Percentiles rank a stretch among this genome's conserved stretches.
phyloP scores from a whole-genome alignment of 2,329 filamentous ascomycete species.

The Pseudofabraea citricarpa region DNA sequence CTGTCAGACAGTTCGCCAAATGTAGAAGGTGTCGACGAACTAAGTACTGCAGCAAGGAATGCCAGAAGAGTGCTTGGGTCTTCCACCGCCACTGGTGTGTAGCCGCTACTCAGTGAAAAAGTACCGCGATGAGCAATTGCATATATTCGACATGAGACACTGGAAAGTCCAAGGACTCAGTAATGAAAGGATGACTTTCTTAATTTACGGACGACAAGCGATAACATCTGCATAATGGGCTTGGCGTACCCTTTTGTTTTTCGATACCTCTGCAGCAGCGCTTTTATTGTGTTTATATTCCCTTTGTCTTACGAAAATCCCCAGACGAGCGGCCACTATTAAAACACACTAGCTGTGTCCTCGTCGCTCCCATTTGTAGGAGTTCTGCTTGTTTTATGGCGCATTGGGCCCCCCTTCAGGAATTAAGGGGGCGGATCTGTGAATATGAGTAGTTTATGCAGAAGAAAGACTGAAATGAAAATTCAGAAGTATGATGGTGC shows the following conservation, averaged over 20 bases:
- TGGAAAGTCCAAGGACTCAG: neutral
- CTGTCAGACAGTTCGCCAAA: slow-evolving; percentile 93
- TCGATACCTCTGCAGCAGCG: slow-evolving; percentile 3
- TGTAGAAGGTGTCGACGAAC: slow-evolving; percentile 93
- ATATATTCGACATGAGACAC: neutral
- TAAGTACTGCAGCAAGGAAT: slow-evolving; percentile 99
- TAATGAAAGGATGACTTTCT: slow-evolving; percentile 2
- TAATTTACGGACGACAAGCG: neutral
- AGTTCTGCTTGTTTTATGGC: neutral
- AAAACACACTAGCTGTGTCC: too few relatives aligned
- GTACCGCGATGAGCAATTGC: neutral
- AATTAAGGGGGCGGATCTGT: too few relatives aligned
- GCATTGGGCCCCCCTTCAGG: too few relatives aligned
- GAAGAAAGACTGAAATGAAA: too few relatives aligned
- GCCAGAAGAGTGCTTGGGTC: slow-evolving; percentile 97
- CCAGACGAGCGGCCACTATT: too few relatives aligned
- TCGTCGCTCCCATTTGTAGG: neutral
- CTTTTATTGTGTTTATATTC: neutral
- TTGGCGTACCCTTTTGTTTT: neutral
- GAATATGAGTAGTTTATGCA: too few relatives aligned
- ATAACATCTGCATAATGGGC: slow-evolving; percentile 2
- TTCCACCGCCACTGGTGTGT: slow-evolving; percentile 98
- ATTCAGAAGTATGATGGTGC: too few relatives aligned
- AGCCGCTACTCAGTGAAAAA: slow-evolving; percentile 45
- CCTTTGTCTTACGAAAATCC: too few relatives aligned